Evolutionary conservation across 192 early-diverging fungal genomes (phyloP).

Genomic region (Gonapodya sp.): DNA sequence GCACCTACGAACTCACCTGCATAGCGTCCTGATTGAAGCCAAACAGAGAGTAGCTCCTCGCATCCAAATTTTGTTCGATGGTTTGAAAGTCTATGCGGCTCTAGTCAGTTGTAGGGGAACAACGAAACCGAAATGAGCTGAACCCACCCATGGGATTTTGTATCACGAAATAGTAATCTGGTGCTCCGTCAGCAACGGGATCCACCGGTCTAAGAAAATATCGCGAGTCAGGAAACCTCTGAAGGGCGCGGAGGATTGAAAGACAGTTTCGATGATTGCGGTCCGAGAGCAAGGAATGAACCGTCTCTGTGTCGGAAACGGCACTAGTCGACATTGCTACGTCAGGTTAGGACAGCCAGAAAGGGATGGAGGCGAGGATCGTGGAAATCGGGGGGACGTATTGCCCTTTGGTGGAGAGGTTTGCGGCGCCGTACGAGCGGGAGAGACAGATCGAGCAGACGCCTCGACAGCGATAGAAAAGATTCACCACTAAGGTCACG

Average conservation of each 20-base stretch:
- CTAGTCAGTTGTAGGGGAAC: background rate
- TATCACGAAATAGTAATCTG: background rate
- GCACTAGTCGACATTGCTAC: background rate
- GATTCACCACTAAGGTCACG: no score
- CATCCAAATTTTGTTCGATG: background rate
- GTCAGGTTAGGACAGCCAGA: no score
- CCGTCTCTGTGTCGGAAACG: background rate
- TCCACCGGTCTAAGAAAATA: background rate
- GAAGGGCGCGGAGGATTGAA: background rate
- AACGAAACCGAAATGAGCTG: background rate
- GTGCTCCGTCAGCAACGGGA: background rate
- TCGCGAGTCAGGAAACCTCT: background rate
- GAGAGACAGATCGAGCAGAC: no score
- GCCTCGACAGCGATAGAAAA: no score
- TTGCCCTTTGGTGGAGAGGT: conserved; percentile 64
- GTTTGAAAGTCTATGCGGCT: background rate
- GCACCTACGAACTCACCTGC: background rate
- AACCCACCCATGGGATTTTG: background rate
- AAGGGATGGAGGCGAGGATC: background rate
- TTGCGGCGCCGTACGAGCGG: conserved; percentile 66
- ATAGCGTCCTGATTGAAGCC: background rate
- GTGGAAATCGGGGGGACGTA: background rate
- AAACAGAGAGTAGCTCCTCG: background rate
- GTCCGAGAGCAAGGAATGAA: background rate
- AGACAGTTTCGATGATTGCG: background rate